Percentiles rank a stretch among this genome's conserved stretches.
phyloP scores from a whole-genome alignment of 306 rosid species.

The Malus domestica region DNA sequence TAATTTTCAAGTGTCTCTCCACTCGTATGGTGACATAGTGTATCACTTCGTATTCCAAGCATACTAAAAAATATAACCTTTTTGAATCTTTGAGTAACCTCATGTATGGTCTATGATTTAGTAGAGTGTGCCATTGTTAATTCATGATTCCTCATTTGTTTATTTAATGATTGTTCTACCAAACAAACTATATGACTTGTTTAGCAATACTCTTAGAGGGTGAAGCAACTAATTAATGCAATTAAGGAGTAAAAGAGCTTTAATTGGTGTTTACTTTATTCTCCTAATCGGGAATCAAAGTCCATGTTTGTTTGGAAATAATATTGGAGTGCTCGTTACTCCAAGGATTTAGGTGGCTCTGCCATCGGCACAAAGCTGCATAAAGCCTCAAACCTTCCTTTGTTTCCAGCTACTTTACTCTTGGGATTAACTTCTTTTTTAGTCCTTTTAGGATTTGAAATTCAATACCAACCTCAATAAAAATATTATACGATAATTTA shows the following conservation, averaged over 20 bases:
- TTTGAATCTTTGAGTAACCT: background rate
- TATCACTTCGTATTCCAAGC: accelerated
- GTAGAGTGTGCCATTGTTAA: background rate
- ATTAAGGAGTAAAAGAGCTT: background rate
- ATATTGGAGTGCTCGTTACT: constrained; percentile 4
- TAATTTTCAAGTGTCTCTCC: no score
- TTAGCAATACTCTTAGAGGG: background rate
- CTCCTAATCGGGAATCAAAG: background rate
- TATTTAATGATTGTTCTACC: background rate
- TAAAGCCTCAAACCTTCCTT: background rate
- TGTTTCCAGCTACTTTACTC: background rate
- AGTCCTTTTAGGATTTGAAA: background rate
- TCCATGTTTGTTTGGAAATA: background rate
- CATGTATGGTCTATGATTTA: background rate
- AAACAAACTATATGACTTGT: background rate
- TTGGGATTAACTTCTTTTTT: background rate
- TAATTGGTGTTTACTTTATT: background rate
- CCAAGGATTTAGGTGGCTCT: constrained; percentile 2
- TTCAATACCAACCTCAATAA: no score
- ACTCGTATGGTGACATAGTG: no score
- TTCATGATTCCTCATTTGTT: background rate
- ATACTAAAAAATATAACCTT: no score
- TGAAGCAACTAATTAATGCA: background rate
- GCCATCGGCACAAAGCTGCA: background rate
- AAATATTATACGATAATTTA: no score